Base-by-base conservation (phyloP, 2,329 filamentous ascomycete genomes). In the Apiospora phragmitis region DNA sequence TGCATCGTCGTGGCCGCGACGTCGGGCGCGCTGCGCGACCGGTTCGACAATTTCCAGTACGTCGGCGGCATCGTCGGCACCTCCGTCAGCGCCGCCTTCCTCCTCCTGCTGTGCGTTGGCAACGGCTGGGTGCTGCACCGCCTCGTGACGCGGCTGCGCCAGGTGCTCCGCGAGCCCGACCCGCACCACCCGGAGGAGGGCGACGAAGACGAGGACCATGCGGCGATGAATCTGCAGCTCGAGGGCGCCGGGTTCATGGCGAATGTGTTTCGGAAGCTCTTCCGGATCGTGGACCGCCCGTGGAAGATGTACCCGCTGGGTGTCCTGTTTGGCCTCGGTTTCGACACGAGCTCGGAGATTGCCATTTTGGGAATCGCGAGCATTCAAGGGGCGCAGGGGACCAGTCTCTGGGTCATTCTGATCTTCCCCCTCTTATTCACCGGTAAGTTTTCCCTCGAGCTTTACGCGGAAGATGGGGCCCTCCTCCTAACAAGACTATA, bases 271-370 rank as follows among this genome's bases (percentile, higher is more conserved):
- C 90, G 92, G 71, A 89, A 85, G 72, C 86, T 97, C 72, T 98
- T 98, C 81, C 90, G 89, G 55, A 84, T 97, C 32, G 86, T 92
- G 42, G 89, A 92, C 75, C 83, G 88, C 6, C 92, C 93, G 0
- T 98, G 95, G 95, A 98, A 98, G 81, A 97, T 97, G 94, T 96
- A 97, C 75, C 94, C 94, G 0, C 84, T 97, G 0, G 95, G 95
- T 0, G 87, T 98, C 0, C 84, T 98, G 5, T 98, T 95, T 77
- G 96, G 95, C 0, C 85, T 98, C 0, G 96, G 95, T 0, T 98
- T 99, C 79, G 96, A 98, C 79, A 98, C 96, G 0, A 97, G 93
- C 51, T 97, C 94, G 9, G 95, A 99, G 80, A 93, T 98, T 77
- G 95, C 96, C 0, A 87, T 99, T 9, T 83, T 99, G 0, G 96